These are phyloP conservation scores for Ophiostoma fasciatum DNA, from an alignment of 2,329 filamentous ascomycete genomes.

Conservation along the genomic window DNA sequence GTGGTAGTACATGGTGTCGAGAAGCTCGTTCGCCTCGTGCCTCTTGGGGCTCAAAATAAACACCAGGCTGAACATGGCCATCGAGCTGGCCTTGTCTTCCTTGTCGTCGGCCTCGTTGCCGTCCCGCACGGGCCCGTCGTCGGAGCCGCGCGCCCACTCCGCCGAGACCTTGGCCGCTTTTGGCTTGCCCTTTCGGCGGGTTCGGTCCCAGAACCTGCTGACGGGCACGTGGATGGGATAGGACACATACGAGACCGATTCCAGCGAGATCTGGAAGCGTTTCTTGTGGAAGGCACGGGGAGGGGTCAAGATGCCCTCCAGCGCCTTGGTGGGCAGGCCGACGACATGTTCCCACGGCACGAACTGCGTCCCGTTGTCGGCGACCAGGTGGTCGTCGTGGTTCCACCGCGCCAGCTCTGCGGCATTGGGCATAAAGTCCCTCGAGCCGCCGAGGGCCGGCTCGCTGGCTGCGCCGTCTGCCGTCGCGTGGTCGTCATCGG, in stretches of 20 bases:
- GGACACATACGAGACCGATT: slow-evolving; percentile 66
- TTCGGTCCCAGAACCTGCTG: slow-evolving; percentile 63
- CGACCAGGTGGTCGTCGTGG: slow-evolving; percentile 40
- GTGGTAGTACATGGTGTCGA: slow-evolving; percentile 68
- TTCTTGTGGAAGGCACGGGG: slow-evolving; percentile 63
- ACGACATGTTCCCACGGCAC: slow-evolving; percentile 60
- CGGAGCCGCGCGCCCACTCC: slow-evolving; percentile 11
- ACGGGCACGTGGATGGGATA: slow-evolving; percentile 72
- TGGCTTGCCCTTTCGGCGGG: slow-evolving; percentile 24
- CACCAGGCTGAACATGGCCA: slow-evolving; percentile 97
- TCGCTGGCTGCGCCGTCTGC: slow-evolving; percentile 30
- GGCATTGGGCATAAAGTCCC: slow-evolving; percentile 19
- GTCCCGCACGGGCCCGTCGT: slow-evolving; percentile 12
- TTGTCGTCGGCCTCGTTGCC: slow-evolving; percentile 24
- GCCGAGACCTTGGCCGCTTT: slow-evolving; percentile 12
- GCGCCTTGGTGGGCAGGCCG: slow-evolving; percentile 58
- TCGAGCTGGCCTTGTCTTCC: slow-evolving; percentile 50
- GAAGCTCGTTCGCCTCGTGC: slow-evolving; percentile 59
- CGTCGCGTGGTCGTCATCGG: slow-evolving; percentile 37
- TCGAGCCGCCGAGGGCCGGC: slow-evolving; percentile 16
- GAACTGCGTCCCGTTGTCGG: slow-evolving; percentile 39
- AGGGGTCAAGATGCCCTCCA: slow-evolving; percentile 69
- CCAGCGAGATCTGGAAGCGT: slow-evolving; percentile 67
- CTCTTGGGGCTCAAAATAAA: slow-evolving; percentile 76
- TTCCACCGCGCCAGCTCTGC: slow-evolving; percentile 30